Percentiles rank a stretch among this genome's conserved stretches.
These are phyloP conservation scores for Lachnellula arida DNA, from an alignment of 2,329 filamentous ascomycete genomes.

Conservation along the genomic window DNA sequence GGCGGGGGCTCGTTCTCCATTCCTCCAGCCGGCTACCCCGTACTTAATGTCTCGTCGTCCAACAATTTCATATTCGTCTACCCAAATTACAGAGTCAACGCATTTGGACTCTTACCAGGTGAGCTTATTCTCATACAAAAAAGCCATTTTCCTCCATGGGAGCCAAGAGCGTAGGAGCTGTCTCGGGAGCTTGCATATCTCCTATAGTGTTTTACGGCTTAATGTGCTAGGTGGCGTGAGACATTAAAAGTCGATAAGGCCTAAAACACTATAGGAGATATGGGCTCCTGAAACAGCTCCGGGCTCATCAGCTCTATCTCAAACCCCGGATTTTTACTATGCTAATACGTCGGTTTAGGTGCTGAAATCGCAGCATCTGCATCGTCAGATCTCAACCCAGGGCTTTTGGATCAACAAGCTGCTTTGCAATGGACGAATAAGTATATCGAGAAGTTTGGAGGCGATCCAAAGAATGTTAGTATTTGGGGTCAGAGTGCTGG, in stretches of 20 bases:
- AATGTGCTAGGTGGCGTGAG: too few relatives aligned
- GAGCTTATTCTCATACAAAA: neutral
- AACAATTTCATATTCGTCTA: slow-evolving; percentile 52
- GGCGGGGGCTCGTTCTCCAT: slow-evolving; percentile 51
- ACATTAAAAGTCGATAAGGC: too few relatives aligned
- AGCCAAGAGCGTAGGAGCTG: too few relatives aligned
- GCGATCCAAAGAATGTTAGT: slow-evolving; percentile 51
- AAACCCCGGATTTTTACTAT: too few relatives aligned
- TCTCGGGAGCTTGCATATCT: too few relatives aligned
- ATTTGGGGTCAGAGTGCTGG: slow-evolving; percentile 58
- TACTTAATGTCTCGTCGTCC: slow-evolving; percentile 47
- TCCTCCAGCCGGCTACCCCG: slow-evolving; percentile 52
- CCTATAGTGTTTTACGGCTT: too few relatives aligned
- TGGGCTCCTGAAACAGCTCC: too few relatives aligned
- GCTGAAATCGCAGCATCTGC: slow-evolving; percentile 47
- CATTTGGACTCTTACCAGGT: slow-evolving; percentile 64
- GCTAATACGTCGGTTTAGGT: too few relatives aligned
- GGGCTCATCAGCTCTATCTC: too few relatives aligned
- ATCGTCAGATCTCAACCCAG: slow-evolving; percentile 53
- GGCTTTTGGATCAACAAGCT: slow-evolving; percentile 56
- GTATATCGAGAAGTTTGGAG: slow-evolving; percentile 56
- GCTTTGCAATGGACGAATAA: slow-evolving; percentile 54
- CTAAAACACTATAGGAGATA: too few relatives aligned
- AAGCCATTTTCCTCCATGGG: too few relatives aligned
- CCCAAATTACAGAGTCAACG: slow-evolving; percentile 60